Base-by-base conservation (phyloP, 805 yeast genomes). In the Candida mattraensis region DNA sequence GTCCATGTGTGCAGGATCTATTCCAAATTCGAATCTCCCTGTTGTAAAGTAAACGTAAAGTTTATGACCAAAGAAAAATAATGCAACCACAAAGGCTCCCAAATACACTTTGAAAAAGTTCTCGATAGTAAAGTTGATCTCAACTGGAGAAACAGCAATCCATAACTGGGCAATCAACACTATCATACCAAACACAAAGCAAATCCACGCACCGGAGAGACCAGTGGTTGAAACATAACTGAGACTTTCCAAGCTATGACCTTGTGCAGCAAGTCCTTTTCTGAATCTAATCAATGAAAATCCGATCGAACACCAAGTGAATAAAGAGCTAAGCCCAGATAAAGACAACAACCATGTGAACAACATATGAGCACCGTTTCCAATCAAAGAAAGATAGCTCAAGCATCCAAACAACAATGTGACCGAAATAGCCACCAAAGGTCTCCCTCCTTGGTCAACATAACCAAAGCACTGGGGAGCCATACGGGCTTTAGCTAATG, bases 371-470 rank as follows among this genome's bases (percentile, higher is more conserved):
- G 62, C 64, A 24, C 59, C 54, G 42, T 69, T 58, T 18, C 57
- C 52, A 14, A 71, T 58, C 28, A 77, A 74, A 19, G 75, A 67
- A 26, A 70, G 42, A 51, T 64, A 72, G 34, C 72, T 66, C 26
- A 73, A 45, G 19, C 67, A 55, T 12, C 78, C 78, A 39, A 67
- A 50, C 8, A 56, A 28, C 8, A 64, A 57, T 33, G 66, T 68
- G n/a, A 65, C 48, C 7, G 56, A 30, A 37, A 73, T 63, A 20
- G 76, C 74, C 34, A 59, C 62, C 34, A 72, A 48, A 25, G 79
- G 80, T 42, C 79, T 61, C 30, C 80, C 80, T 42, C 57, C 56
- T 38, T 66, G 64, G 49, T 74, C 79, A 38, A 73, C 63, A 50
- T 70, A 72, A 20, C 66, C 69, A 16, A 66, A 53, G 16, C 29